Conservation (phyloP, 1,139 yeast species). For the Lipomyces yarrowii region DNA sequence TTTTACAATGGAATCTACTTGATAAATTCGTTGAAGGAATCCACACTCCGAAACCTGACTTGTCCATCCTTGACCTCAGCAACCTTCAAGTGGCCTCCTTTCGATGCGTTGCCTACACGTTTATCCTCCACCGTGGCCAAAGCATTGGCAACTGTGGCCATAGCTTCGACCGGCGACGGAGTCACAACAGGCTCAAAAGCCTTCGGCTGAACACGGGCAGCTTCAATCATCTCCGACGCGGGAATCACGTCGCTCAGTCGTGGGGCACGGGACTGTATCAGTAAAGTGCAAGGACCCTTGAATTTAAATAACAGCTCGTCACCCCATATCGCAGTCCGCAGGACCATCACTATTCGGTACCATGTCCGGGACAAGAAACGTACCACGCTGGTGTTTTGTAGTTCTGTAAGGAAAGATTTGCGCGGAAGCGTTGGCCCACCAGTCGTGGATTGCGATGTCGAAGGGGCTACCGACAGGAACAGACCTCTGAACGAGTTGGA, state of each 20-base stretch:
- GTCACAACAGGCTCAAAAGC: constrained; percentile 18
- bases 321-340: constrained; percentile 32
- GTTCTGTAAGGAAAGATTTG: constrained; percentile 9
- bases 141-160: constrained; percentile 8
- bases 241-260: constrained; percentile 30
- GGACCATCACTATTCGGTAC: constrained; percentile 11
- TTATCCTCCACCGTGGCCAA: constrained; percentile 7
- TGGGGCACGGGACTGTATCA: constrained; percentile 34
- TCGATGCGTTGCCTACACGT: constrained; percentile 20
- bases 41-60: constrained; percentile 33
- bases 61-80: constrained; percentile 34
- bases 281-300: constrained; percentile 34
- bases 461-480: constrained; percentile 1
- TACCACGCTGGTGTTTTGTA: constrained; percentile 6
- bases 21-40: constrained; percentile 28
- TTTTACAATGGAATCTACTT: constrained; percentile 8
- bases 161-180: constrained; percentile 14
- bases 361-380: constrained; percentile 25
- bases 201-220: constrained; percentile 18
- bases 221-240: constrained; percentile 21
- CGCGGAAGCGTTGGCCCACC: constrained; percentile 1
- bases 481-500: not conserved
- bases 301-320: constrained; percentile 31
- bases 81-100: constrained; percentile 33
- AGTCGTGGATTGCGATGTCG: constrained; percentile 5